Evolutionary conservation across 768 basidiomycete species (phyloP).

Genomic region (Pisolithus marmoratus): DNA sequence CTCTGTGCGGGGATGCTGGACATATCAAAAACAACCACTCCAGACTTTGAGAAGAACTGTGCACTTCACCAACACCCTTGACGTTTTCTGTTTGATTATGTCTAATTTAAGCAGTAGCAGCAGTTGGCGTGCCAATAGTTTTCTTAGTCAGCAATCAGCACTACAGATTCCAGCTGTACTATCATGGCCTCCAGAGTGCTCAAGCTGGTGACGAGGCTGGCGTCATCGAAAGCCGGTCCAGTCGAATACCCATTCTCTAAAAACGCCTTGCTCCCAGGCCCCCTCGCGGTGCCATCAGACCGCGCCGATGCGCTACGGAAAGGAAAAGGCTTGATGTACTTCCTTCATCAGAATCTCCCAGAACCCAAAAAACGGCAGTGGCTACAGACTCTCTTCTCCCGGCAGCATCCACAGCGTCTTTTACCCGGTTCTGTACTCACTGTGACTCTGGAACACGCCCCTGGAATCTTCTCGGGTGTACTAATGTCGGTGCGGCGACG

Average conservation of each 20-base stretch:
- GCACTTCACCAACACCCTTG: too few species aligned
- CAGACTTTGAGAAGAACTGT: too few species aligned
- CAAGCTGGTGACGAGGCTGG: conserved; percentile 12
- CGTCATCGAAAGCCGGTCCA: conserved; percentile 18
- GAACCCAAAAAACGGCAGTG: conserved; percentile 65
- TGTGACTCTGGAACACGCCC: conserved; percentile 70
- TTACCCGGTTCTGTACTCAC: conserved; percentile 83
- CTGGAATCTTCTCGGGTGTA: conserved; percentile 83
- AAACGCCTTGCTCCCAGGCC: conserved; percentile 49
- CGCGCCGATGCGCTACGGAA: conserved; percentile 43
- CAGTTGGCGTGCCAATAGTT: neutral
- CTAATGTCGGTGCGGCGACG: conserved; percentile 77
- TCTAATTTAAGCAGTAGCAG: neutral
- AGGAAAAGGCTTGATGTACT: conserved; percentile 77
- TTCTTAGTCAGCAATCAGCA: neutral
- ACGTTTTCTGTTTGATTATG: neutral
- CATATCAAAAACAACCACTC: conserved; percentile 63
- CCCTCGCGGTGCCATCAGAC: conserved; percentile 31
- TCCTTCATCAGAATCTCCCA: conserved; percentile 60
- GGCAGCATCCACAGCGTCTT: conserved; percentile 61
- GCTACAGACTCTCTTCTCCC: conserved; percentile 65
- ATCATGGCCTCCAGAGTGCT: conserved; percentile 9
- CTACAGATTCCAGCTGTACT: too few species aligned
- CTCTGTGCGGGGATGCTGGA: conserved; percentile 99
- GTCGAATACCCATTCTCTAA: conserved; percentile 67